phyloP scores from a whole-genome alignment of 1,139 yeast species.

The Petasospora fabianii region DNA sequence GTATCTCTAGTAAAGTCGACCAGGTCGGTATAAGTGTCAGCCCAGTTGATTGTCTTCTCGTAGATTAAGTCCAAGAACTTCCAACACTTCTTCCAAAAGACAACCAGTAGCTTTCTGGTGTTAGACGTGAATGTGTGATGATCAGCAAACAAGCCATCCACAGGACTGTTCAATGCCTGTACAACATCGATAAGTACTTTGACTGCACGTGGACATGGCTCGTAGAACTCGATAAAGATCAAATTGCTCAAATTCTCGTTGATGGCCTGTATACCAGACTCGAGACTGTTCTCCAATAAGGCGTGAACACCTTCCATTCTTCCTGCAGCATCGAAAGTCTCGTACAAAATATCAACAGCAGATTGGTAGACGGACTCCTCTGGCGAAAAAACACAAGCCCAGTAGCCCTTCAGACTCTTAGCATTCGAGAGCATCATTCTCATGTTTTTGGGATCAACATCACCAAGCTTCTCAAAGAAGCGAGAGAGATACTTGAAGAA shows the following conservation, averaged over 20 bases:
- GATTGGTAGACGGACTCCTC: conserved; percentile 52
- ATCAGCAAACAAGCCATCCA: conserved; percentile 47
- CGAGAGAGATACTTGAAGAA: conserved; percentile 29
- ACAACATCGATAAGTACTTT: conserved; percentile 73
- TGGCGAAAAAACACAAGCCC: conserved; percentile 68
- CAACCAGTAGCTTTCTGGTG: conserved; percentile 28
- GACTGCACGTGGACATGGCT: conserved; percentile 74
- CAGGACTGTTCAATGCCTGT: conserved; percentile 61
- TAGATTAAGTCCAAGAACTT: conserved; percentile 65
- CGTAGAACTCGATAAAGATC: conserved; percentile 50
- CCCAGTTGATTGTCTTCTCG: conserved; percentile 70
- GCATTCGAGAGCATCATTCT: conserved; percentile 37
- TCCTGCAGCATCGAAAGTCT: conserved; percentile 73
- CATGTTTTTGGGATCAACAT: conserved; percentile 44
- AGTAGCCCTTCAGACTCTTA: conserved; percentile 48
- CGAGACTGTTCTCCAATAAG: conserved; percentile 42
- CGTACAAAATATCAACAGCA: conserved; percentile 69
- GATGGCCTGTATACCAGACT: conserved; percentile 46
- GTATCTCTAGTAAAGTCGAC: conserved; percentile 85
- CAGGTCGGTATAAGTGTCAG: conserved; percentile 53
- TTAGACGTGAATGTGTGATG: conserved; percentile 5
- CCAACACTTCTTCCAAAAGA: conserved; percentile 74
- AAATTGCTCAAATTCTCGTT: conserved; percentile 44
- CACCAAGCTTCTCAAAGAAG: conserved; percentile 35
- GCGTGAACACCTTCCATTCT: conserved; percentile 67